These are phyloP conservation scores for Fennellomyces sp. DNA, from an alignment of 371 early-diverging fungal species.

Conservation along the genomic window DNA sequence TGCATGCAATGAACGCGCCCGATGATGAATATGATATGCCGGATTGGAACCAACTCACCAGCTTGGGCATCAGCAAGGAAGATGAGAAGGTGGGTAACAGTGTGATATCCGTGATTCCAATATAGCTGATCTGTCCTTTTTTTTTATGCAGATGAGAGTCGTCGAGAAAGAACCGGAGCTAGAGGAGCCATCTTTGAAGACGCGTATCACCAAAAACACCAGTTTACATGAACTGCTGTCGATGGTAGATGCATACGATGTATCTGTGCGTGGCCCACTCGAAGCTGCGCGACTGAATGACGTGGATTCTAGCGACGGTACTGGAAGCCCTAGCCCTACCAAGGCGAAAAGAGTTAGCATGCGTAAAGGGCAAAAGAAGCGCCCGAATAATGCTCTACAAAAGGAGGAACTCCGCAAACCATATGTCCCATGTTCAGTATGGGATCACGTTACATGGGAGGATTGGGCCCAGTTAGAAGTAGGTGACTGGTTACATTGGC, in stretches of 20 bases:
- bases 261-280: neutral
- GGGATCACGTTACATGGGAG: constrained; percentile 46
- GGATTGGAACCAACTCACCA: neutral
- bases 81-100: neutral
- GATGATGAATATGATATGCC: neutral
- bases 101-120: too few species aligned
- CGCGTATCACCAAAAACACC: neutral
- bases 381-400: neutral
- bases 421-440: constrained; percentile 34
- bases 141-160: too few species aligned
- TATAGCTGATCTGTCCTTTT: too few species aligned
- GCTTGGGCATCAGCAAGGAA: neutral
- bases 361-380: neutral
- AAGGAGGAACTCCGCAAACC: constrained; percentile 7
- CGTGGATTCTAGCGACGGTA: too few species aligned
- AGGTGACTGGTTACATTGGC: constrained; percentile 36
- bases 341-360: neutral
- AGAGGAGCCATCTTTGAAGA: constrained; percentile 2
- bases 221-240: constrained; percentile 3
- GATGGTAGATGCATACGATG: neutral
- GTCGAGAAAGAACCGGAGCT: too few species aligned
- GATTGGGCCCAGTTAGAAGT: constrained; percentile 45
- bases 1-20: constrained; percentile 1
- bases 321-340: too few species aligned
- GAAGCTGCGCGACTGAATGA: too few species aligned